Percentiles rank a stretch among this genome's conserved stretches.
Conservation (phyloP, 768 basidiomycete genomes). For the Boletus edulis region DNA sequence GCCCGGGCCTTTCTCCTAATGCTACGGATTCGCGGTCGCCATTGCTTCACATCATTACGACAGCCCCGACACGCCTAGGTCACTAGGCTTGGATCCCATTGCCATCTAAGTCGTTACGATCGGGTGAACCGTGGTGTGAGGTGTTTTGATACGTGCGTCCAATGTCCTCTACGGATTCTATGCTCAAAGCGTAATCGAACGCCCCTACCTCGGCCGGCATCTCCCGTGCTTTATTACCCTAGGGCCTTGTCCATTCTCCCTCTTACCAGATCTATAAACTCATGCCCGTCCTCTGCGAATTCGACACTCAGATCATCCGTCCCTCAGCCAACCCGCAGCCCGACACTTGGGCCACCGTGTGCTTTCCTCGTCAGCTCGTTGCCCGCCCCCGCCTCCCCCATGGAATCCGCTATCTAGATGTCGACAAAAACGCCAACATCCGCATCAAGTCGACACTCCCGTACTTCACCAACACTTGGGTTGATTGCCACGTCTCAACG, state of each 20-base stretch:
- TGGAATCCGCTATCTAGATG: slow-evolving; percentile 10
- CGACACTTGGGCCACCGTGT: slow-evolving; percentile 8
- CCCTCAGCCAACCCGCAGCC: not conserved
- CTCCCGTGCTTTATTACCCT: no score
- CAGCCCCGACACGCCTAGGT: no score
- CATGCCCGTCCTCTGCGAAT: slow-evolving; percentile 17
- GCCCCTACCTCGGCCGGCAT: no score
- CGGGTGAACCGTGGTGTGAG: no score
- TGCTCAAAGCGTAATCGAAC: no score
- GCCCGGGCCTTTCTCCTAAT: no score
- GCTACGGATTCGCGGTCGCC: no score
- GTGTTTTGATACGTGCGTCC: no score
- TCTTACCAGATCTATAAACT: not conserved
- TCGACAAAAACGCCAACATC: slow-evolving; percentile 6
- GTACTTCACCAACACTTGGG: not conserved
- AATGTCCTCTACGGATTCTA: no score
- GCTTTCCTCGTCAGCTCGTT: slow-evolving; percentile 13
- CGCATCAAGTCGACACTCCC: slow-evolving; percentile 7
- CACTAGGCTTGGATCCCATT: no score
- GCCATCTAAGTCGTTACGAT: no score
- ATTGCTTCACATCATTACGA: no score
- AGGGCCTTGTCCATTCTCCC: not conserved
- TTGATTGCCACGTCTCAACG: slow-evolving; percentile 5
- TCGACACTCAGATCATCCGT: slow-evolving; percentile 7
- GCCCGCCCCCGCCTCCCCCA: slow-evolving; percentile 18